Base-by-base conservation (phyloP, 345 rosid genomes). In the Lepidium aucheri region DNA sequence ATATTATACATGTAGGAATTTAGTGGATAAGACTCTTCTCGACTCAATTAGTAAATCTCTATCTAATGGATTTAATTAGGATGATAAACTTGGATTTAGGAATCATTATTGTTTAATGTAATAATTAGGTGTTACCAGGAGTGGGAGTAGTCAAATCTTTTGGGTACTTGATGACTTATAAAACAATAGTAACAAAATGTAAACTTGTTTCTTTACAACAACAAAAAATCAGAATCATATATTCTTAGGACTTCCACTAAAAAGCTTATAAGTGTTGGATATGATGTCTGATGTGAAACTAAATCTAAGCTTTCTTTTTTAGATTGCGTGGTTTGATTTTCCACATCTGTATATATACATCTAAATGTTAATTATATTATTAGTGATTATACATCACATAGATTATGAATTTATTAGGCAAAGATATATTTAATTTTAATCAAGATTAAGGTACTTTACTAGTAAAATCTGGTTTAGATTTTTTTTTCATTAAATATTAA, bases 71-170 rank as follows among this genome's bases (percentile, higher is more conserved):
- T 28, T 28, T 28, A 62, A 63, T 55, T 71, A 44, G 69, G 17
- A 56, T 55, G 52, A 63, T 63, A 63, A 56, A 56, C 53, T 64
- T 72, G 60, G 59, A 64, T 72, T 72, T 64, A 64, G 53, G 49
- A 32, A 64, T 64, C 65, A 64, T 72, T 56, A 64, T 49, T 40
- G 33, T 40, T 72, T 49, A 1, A 16, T 57, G 42, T 52, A 51
- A 58, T 65, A 58, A 49, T 73, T 42, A 51, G 50, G 75, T 53
- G 16, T 62, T 70, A 45, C 63, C 22, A 62, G 34, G 60, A 44
- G 70, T 55, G 53, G 70, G 24, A 64, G 65, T 65, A 64, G 76
- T 73, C 72, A 73, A 65, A 65, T 73, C 67, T 43, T 43, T 54
- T 51, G 55, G 67, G 65, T 51, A 73, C 61, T 56, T 65, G 70